phyloP scores from a whole-genome alignment of 1,139 yeast genomes.

The Kazachstania sp. region DNA sequence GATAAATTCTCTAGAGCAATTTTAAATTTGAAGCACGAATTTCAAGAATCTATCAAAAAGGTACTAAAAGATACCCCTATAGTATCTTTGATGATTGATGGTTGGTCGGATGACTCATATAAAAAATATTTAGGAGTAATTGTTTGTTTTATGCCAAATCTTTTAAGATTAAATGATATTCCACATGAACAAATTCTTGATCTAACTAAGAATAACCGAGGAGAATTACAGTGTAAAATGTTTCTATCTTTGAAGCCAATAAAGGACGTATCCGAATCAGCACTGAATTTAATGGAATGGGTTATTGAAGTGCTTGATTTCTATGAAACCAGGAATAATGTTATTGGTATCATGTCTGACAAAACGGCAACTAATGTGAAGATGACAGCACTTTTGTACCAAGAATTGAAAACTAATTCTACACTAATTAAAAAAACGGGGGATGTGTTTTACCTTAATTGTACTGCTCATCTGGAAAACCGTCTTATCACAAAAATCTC shows the following conservation, averaged over 20 bases:
- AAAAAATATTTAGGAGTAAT: background rate
- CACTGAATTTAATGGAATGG: background rate
- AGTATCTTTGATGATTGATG: background rate
- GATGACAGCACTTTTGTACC: background rate
- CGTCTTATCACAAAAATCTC: background rate
- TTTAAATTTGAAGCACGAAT: background rate
- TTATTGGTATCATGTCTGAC: background rate
- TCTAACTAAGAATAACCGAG: background rate
- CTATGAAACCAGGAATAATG: background rate
- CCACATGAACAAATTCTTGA: background rate
- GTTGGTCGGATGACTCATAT: background rate
- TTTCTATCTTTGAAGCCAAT: background rate
- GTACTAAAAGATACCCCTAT: background rate
- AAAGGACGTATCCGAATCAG: background rate
- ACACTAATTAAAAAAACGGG: background rate
- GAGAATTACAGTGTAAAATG: background rate
- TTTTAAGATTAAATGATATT: too few relatives aligned
- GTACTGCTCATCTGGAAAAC: background rate
- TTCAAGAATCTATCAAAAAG: background rate
- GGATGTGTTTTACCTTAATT: background rate
- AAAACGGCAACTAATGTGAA: background rate
- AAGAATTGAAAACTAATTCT: background rate
- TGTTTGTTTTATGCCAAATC: background rate
- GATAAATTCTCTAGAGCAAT: background rate
- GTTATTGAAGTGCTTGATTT: background rate